Conservation (phyloP, 2,329 filamentous ascomycete genomes). For the Nannizziopsis barbatae region DNA sequence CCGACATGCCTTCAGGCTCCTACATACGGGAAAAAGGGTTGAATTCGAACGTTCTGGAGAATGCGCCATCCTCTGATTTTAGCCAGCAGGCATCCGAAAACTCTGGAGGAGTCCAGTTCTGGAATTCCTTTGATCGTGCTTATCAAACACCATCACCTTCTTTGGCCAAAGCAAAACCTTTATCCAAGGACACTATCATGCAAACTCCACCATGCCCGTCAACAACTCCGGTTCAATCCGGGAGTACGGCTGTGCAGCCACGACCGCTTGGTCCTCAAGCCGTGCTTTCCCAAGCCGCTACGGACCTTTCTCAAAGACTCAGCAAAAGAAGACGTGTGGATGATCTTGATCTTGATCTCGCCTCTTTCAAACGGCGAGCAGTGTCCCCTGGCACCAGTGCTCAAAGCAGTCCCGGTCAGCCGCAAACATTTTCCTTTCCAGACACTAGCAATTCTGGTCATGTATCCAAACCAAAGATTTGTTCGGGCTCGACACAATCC, state of each 20-base stretch:
- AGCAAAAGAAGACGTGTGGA: slow-evolving; percentile 67
- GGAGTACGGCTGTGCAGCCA: slow-evolving; percentile 14
- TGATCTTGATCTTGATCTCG: slow-evolving; percentile 70
- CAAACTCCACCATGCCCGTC: slow-evolving; percentile 31
- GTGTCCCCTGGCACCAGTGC: slow-evolving; percentile 86
- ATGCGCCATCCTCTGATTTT: slow-evolving; percentile 53
- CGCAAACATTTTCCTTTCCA: slow-evolving; percentile 31
- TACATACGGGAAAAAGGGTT: slow-evolving; percentile 17
- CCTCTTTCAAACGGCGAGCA: slow-evolving; percentile 78
- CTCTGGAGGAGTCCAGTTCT: slow-evolving; percentile 61
- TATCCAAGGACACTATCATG: slow-evolving; percentile 33
- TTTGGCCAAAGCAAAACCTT: slow-evolving; percentile 14
- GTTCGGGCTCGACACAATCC: slow-evolving; percentile 15
- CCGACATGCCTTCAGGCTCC: background rate
- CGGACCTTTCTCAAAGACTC: slow-evolving; percentile 11
- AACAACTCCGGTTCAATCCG: background rate
- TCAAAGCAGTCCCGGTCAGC: slow-evolving; percentile 60
- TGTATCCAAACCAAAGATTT: slow-evolving; percentile 24
- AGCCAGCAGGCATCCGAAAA: slow-evolving; percentile 63
- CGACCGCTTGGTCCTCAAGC: slow-evolving; percentile 15
- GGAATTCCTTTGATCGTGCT: slow-evolving; percentile 66
- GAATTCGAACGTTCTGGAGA: slow-evolving; percentile 21
- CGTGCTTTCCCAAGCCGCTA: slow-evolving; percentile 6
- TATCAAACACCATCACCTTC: slow-evolving; percentile 54
- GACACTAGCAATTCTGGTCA: slow-evolving; percentile 6